Base-by-base conservation (phyloP, 805 yeast genomes). In the Wickerhamiella vanderwaltii region DNA sequence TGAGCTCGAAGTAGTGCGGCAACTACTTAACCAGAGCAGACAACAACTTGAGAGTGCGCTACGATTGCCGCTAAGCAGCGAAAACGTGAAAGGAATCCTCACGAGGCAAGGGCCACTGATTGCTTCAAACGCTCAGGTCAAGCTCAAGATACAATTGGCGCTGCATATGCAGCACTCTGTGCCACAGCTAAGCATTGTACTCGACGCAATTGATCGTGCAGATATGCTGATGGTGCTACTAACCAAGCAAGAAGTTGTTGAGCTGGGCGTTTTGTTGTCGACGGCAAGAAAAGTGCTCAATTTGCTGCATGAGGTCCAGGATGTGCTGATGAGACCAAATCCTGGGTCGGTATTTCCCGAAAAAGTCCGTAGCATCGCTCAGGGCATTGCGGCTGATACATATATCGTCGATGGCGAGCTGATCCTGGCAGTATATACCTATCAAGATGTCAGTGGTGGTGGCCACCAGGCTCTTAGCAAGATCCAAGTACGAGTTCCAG, bases 1-100 rank as follows among this genome's bases (percentile, higher is more conserved):
- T 22, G 42, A 49, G 51, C 37, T 65, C 9, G 6, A 16, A 4
- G 19, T 17, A 9, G 44, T 42, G 18, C 31, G 18, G 19, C 9
- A 17, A 13, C 36, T 35, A 5, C 29, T 42, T 7, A 24, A 17
- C 4, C 37, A 43, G 6, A 37, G 37, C 35, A 22, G 12, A 5
- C 35, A 20, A 3, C 29, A 25, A 30, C 35, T 43, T 16, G 23
- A 31, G n/a, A 28, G 12, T 9, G 41, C 45, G 11, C 17, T 31
- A 16, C 17, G 39, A 23, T 23, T 43, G 34, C 45, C 45, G 4
- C 16, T 37, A 13, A 29, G 30, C 25, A 37, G 28, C 13, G 38
- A 43, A 18, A 19, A 16, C 7, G 32, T 19, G 12, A 37, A 18
- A 11, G 45, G 45, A 5, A 28, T 43, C 12, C 25, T 43, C 4